phyloP scores from a whole-genome alignment of 2,329 filamentous ascomycete species.

The Ophioceras dolichostomum region DNA sequence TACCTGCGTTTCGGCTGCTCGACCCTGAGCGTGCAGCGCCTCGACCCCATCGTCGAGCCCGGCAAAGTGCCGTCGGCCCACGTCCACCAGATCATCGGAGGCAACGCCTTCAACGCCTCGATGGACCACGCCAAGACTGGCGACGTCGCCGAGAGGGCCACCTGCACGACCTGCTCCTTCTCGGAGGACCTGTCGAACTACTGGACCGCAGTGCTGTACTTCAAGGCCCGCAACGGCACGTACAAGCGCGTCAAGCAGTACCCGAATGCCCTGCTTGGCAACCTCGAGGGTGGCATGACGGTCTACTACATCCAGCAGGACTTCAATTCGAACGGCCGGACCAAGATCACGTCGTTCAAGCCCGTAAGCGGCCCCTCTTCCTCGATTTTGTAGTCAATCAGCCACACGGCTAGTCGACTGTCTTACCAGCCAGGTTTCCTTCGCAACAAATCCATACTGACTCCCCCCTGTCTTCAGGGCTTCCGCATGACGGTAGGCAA shows the following conservation, averaged over 20 bases:
- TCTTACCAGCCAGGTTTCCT: too few species aligned
- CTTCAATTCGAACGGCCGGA: constrained; percentile 19
- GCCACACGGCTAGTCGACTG: too few species aligned
- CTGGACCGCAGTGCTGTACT: constrained; percentile 18
- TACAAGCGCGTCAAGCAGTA: constrained; percentile 22
- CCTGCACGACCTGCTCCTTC: constrained; percentile 16
- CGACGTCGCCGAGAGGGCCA: constrained; percentile 11
- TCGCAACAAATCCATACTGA: too few species aligned
- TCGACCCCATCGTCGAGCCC: constrained; percentile 13
- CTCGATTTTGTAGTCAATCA: too few species aligned
- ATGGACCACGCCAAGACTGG: constrained; percentile 11
- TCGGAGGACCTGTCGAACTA: constrained; percentile 21
- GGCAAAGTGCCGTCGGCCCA: constrained; percentile 7
- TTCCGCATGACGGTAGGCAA: neutral
- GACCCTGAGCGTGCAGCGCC: constrained; percentile 14
- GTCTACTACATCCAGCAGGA: constrained; percentile 27
- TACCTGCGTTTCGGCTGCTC: constrained; percentile 17
- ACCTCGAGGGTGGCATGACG: constrained; percentile 18
- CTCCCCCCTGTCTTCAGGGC: too few species aligned
- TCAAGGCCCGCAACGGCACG: constrained; percentile 13
- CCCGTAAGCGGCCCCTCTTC: too few species aligned
- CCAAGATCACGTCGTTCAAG: constrained; percentile 22
- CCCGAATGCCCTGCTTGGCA: constrained; percentile 19
- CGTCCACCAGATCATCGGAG: constrained; percentile 8
- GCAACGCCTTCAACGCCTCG: constrained; percentile 14